A percentile compares a stretch with the other conserved stretches of the same genome.
Conservation (phyloP, 192 early-diverging fungal genomes). For the Coemansia sp. region DNA sequence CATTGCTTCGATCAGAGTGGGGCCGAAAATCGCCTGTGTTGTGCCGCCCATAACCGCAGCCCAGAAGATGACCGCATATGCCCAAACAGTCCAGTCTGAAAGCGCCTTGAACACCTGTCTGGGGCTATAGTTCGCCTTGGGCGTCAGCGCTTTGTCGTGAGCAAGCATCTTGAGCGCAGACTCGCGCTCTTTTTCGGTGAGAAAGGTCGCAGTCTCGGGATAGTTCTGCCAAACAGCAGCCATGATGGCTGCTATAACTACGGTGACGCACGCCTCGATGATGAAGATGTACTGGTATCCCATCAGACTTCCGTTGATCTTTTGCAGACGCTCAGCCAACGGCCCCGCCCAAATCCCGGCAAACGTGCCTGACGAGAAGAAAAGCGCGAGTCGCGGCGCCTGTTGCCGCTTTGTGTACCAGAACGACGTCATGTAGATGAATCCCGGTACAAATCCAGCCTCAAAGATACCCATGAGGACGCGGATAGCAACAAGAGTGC, state of each 20-base stretch:
- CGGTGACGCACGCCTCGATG: conserved; percentile 59
- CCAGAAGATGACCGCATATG: conserved; percentile 50
- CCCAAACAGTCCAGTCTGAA: conserved; percentile 52
- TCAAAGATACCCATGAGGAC: conserved; percentile 50
- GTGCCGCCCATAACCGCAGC: conserved; percentile 39
- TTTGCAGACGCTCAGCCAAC: conserved; percentile 36
- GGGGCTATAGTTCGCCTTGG: conserved; percentile 19
- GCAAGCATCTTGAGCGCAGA: conserved; percentile 51
- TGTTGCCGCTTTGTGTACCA: conserved; percentile 57
- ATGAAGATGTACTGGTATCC: conserved; percentile 58
- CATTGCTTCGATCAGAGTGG: conserved; percentile 41
- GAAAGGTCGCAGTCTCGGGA: conserved; percentile 57
- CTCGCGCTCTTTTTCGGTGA: conserved; percentile 57
- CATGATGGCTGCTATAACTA: conserved; percentile 43
- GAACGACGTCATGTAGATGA: conserved; percentile 58
- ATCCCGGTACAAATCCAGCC: conserved; percentile 76
- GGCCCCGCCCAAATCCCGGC: conserved; percentile 55
- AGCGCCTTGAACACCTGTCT: conserved; percentile 33
- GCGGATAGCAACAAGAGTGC: conserved; percentile 45
- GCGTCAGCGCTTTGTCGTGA: conserved; percentile 24
- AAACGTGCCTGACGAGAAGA: conserved; percentile 52
- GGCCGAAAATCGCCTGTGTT: conserved; percentile 52
- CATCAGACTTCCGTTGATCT: conserved; percentile 27
- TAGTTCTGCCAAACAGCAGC: conserved; percentile 56
- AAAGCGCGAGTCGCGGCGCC: conserved; percentile 46